A percentile compares a stretch with the other conserved stretches of the same genome.
Evolutionary conservation across 768 basidiomycete species (phyloP).

Genomic region (Phlebiopsis flavidoalba): DNA sequence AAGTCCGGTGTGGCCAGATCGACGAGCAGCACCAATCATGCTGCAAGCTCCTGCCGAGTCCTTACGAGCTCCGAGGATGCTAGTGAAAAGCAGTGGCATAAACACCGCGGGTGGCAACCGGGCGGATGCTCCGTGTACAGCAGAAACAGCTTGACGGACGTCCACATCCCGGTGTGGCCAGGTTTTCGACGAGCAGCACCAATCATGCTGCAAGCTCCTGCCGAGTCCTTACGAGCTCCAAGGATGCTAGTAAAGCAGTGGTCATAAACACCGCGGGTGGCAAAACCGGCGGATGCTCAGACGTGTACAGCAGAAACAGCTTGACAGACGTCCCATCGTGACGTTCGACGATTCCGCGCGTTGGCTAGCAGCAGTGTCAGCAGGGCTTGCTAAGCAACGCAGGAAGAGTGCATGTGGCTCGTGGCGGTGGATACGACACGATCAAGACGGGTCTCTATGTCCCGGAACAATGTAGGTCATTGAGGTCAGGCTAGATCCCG

Average conservation of each 20-base stretch:
- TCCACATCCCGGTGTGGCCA: conserved; percentile 99
- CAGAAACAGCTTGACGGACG: conserved; percentile 80
- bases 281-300: conserved; percentile 96
- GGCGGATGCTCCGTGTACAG: conserved; percentile 95
- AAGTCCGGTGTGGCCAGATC: conserved; percentile 99
- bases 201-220: background rate
- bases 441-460: conserved; percentile 60
- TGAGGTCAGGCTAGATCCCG: background rate
- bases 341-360: conserved; percentile 55
- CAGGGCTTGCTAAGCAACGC: conserved; percentile 69
- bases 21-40: conserved; percentile 54
- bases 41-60: background rate
- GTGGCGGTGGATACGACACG: conserved; percentile 66
- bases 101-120: conserved; percentile 81
- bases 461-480: background rate
- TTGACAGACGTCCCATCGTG: conserved; percentile 72
- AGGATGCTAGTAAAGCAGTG: conserved; percentile 20
- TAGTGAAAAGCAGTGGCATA: conserved; percentile 36
- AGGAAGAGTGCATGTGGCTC: conserved; percentile 63
- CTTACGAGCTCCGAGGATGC: background rate
- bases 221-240: background rate
- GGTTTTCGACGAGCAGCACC: conserved; percentile 78
- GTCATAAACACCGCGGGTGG: conserved; percentile 75
- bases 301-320: conserved; percentile 85
- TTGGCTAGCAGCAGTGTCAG: conserved; percentile 66